phyloP scores from a whole-genome alignment of 2,329 filamentous ascomycete species.

The Tolypocladium tropicale region DNA sequence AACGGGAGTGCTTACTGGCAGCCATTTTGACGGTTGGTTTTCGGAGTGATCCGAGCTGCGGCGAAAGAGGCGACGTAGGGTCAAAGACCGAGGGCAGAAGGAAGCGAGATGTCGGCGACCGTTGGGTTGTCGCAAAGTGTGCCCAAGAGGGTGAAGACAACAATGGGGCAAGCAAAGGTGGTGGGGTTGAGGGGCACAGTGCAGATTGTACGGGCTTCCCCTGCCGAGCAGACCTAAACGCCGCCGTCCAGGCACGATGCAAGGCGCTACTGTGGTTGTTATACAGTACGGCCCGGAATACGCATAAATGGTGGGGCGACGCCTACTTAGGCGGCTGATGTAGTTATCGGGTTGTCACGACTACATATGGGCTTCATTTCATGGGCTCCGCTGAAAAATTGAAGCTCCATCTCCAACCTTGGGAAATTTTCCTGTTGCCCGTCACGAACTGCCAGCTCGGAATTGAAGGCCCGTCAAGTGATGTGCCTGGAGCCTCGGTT shows the following conservation, averaged over 20 bases:
- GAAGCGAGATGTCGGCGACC: neutral
- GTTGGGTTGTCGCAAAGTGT: conserved; percentile 23
- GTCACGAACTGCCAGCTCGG: neutral
- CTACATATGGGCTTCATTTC: neutral
- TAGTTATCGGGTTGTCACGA: neutral
- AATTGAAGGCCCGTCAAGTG: neutral
- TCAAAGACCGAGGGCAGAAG: neutral
- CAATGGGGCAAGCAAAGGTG: conserved; percentile 12
- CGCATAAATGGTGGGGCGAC: neutral
- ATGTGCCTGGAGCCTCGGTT: neutral
- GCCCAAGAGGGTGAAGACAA: conserved; percentile 11
- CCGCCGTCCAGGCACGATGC: conserved; percentile 1
- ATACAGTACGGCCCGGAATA: neutral
- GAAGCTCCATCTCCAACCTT: neutral
- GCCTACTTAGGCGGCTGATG: neutral
- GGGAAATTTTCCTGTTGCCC: neutral
- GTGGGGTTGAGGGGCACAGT: conserved; percentile 27
- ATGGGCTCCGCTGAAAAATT: neutral
- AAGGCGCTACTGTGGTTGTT: neutral
- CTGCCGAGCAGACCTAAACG: too few relatives aligned
- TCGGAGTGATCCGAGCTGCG: neutral
- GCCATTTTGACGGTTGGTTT: conserved; percentile 19
- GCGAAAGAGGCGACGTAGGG: neutral
- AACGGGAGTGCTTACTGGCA: conserved; percentile 15
- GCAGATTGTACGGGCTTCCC: conserved; percentile 16